Evolutionary conservation across 805 yeast species (phyloP), one percentile per base, ranked within the genome.

Genomic region (Spathaspora gorwiae): DNA sequence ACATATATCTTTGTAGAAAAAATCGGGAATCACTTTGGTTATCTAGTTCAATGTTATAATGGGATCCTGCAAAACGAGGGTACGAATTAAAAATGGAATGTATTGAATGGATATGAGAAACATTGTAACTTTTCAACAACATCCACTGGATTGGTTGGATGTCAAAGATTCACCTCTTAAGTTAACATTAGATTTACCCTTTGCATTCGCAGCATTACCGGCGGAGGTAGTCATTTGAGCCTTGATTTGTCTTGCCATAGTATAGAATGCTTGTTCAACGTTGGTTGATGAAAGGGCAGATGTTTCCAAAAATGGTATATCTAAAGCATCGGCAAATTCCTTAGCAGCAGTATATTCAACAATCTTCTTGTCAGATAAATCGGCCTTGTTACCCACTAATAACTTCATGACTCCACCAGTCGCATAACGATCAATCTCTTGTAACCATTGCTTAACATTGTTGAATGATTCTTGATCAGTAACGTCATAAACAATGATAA

Each of bases 161-260:
- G 75, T 70, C 60, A 71, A 70, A 7, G 74, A 68, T 56, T 84
- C 87, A 51, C 92, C 92, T 60, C 81, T 77, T 64, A 86, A 73
- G 65, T 84, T 85, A 51, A 87, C 88, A 57, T 79, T 76, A 39
- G 83, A 78, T 65, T 83, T 84, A 52, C 75, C 78, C 64, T 81
- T 82, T 52, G 73, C 76, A 55, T 59, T 71, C 59, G 56, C 54
- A 30, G 60, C 54, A 24, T 56, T 52, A 40, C 47, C 47, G 14
- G 58, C 49, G 19, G 57, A 53, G 30, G 51, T 52, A 36, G 92
- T 84, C 88, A 94, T 89, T 63, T 90, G 90, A 53, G 95, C 94
- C 76, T 94, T 94, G 65, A 94, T 94, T 68, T 94, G 97, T 68
- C 96, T 86, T 9, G 98, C 96, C 99, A 94, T 94, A 54, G 97